Evolutionary conservation across 1,284 basidiomycete species (phyloP), one percentile per base, ranked within the genome.

Genomic region (Puccinia polysora): DNA sequence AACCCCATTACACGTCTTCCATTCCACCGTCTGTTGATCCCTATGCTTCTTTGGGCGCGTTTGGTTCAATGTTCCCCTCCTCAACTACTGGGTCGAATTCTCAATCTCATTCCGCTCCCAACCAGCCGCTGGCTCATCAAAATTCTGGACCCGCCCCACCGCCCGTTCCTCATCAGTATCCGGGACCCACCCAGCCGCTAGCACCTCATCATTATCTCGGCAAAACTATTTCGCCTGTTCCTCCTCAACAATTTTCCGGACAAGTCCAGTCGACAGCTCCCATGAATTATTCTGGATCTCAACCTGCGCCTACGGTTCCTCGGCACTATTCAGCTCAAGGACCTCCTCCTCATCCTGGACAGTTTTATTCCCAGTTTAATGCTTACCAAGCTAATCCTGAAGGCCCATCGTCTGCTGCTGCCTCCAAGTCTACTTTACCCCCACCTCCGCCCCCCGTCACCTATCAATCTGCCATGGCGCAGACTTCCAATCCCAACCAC

Each of bases 191-290:
- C 36, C 50, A 32, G 49, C 71, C 84, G n/a, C 49, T 52, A n/a
- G 63, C 50, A 72, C 59, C 69, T 4, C n/a, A n/a, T n/a, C n/a
- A n/a, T n/a, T n/a, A n/a, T n/a, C n/a, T n/a, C n/a, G n/a, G n/a
- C n/a, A n/a, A n/a, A n/a, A n/a, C n/a, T n/a, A n/a, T n/a, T n/a
- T n/a, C n/a, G n/a, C 75, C 78, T 4, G 79, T 80, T 45, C 81
- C 81, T 45, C 78, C 87, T 2, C 83, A 84, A 73, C 81, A 82
- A 3, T 82, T 84, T 1, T 85, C 88, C 76, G 81, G 83, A 0
- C 49, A 69, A 28, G 68, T 71, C 47, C 52, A 67, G 10, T 63
- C 67, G 12, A 56, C 75, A 71, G 85, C 40, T 76, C 77, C 53
- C 63, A 65, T 53, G 62, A 74, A 64, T 20, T 25, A 36, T 62